phyloP scores from a whole-genome alignment of 805 yeast genomes.

The Kuraishia ogatae region DNA sequence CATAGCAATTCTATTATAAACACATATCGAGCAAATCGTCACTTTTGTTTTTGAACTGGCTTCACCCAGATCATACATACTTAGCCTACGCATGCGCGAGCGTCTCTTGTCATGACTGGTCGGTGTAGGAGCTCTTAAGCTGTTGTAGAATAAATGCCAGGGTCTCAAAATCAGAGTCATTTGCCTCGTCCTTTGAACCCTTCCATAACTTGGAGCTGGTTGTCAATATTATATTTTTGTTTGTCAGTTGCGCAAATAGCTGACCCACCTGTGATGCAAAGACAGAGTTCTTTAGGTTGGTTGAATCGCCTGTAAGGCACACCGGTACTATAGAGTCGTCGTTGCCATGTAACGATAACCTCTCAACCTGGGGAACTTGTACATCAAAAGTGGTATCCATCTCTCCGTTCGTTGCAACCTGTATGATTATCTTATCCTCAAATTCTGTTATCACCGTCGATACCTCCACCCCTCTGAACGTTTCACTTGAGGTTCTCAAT shows the following conservation, averaged over 20 bases:
- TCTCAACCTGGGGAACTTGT: conserved; percentile 1
- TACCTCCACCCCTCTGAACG: not conserved
- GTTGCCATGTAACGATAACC: not conserved
- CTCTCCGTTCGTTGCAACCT: conserved; percentile 32
- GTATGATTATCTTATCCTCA: conserved; percentile 30
- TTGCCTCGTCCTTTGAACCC: conserved; percentile 14
- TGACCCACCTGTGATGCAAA: conserved; percentile 41
- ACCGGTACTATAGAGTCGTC: conserved; percentile 11
- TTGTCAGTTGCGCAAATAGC: conserved; percentile 22
- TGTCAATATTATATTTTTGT: conserved; percentile 33
- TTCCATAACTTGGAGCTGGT: conserved; percentile 40
- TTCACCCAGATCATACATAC: too few relatives aligned
- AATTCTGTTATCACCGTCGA: conserved; percentile 16
- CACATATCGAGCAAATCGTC: too few relatives aligned
- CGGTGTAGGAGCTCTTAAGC: conserved; percentile 6
- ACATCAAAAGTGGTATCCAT: conserved; percentile 32
- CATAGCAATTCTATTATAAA: too few relatives aligned
- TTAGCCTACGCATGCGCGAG: too few relatives aligned
- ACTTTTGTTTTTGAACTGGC: too few relatives aligned
- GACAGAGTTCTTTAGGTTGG: conserved; percentile 35
- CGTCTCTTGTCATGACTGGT: too few relatives aligned
- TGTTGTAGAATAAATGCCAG: conserved; percentile 28
- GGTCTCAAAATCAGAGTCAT: conserved; percentile 31
- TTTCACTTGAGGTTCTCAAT: not conserved
- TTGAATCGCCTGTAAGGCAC: conserved; percentile 36